Evolutionary conservation across 2,329 filamentous ascomycete species (phyloP).

Genomic region (Septoria petroselini): DNA sequence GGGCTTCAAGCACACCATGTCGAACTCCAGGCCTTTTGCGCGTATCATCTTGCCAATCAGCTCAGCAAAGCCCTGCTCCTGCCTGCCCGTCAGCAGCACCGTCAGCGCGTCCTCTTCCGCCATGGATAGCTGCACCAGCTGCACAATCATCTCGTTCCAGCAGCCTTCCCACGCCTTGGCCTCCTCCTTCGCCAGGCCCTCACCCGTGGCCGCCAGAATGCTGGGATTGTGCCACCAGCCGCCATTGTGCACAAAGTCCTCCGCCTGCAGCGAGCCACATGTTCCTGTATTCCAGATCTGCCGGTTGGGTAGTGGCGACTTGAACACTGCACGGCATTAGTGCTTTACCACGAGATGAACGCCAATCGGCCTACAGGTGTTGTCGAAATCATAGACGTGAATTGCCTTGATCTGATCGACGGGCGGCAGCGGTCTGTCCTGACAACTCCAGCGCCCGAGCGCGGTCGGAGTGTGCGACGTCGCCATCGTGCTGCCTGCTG

Average conservation of each 20-base stretch:
- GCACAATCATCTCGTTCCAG: conserved; percentile 89
- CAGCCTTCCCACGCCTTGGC: conserved; percentile 80
- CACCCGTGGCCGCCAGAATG: conserved; percentile 81
- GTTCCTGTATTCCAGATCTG: conserved; percentile 80
- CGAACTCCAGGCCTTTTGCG: conserved; percentile 78
- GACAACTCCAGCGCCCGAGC: conserved; percentile 79
- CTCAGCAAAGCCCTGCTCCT: conserved; percentile 71
- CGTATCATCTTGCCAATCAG: conserved; percentile 76
- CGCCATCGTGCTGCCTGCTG: conserved; percentile 3
- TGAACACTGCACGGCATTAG: conserved; percentile 64
- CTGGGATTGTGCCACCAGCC: conserved; percentile 90
- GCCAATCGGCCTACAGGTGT: conserved; percentile 65
- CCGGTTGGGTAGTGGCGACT: conserved; percentile 82
- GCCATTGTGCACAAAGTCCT: conserved; percentile 69
- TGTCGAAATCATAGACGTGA: conserved; percentile 97
- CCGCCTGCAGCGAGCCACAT: conserved; percentile 70
- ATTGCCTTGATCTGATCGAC: conserved; percentile 70
- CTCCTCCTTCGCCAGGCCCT: conserved; percentile 79
- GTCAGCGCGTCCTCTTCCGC: conserved; percentile 79
- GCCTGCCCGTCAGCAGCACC: conserved; percentile 82
- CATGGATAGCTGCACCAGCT: conserved; percentile 76
- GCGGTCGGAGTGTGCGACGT: conserved; percentile 61
- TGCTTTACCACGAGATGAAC: conserved; percentile 2
- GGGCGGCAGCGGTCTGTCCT: conserved; percentile 68
- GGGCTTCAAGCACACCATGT: conserved; percentile 85